These are phyloP conservation scores for Rhynchosporium graminicola DNA, from an alignment of 2,329 filamentous ascomycete genomes.

Conservation along the genomic window DNA sequence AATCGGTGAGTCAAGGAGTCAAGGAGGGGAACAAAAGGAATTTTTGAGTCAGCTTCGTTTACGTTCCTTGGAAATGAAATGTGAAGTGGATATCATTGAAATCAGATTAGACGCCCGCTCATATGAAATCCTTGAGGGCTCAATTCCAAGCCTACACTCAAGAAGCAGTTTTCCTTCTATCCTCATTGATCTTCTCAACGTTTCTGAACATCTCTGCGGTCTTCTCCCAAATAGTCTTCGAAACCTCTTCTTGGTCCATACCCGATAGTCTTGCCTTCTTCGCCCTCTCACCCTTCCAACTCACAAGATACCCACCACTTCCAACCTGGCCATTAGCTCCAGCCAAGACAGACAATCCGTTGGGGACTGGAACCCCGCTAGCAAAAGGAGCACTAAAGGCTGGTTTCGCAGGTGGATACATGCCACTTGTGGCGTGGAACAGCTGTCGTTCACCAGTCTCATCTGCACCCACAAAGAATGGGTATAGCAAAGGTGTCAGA, in stretches of 20 bases:
- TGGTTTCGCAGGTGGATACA: conserved; percentile 33
- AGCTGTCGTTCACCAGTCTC: conserved; percentile 37
- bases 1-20: no score
- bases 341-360: conserved; percentile 20
- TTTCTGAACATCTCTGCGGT: conserved; percentile 34
- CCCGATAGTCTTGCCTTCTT: conserved; percentile 28
- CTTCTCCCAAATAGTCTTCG: conserved; percentile 35
- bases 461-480: conserved; percentile 25
- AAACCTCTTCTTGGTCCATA: conserved; percentile 30
- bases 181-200: conserved; percentile 32
- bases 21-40: no score
- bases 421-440: conserved; percentile 36
- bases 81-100: conserved; percentile 2
- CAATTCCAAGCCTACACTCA: neutral
- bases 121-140: neutral
- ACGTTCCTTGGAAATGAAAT: no score
- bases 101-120: neutral
- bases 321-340: conserved; percentile 27
- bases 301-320: conserved; percentile 33
- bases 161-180: conserved; percentile 10
- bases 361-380: conserved; percentile 25
- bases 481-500: conserved; percentile 23
- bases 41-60: no score
- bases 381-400: conserved; percentile 14
- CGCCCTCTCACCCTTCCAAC: conserved; percentile 34